phyloP scores from a whole-genome alignment of 352 stramenopile species.

The Phytophthora fragariae region DNA sequence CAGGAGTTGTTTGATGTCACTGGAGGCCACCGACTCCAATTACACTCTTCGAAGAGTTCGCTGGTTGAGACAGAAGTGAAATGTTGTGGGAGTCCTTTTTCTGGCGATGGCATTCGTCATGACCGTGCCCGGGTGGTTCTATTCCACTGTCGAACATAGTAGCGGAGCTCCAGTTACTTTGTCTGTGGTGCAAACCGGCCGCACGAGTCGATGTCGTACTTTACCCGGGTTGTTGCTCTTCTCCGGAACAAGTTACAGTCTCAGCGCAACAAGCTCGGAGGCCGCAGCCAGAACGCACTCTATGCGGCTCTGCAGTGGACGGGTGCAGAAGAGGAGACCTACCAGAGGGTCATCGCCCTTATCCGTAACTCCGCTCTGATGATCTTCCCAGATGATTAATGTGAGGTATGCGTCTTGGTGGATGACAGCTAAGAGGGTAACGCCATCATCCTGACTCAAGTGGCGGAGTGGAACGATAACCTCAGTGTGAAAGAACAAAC shows the following conservation, averaged over 20 bases:
- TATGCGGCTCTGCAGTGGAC: background rate
- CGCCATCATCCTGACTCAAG: background rate
- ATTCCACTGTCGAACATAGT: background rate
- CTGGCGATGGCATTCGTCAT: constrained; percentile 21
- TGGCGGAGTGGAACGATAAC: background rate
- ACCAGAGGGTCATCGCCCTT: constrained; percentile 1
- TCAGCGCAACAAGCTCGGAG: background rate
- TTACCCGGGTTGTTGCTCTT: background rate
- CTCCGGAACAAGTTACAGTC: constrained; percentile 1
- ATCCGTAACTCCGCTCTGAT: background rate
- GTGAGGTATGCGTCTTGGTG: background rate
- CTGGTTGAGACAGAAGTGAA: constrained; percentile 22
- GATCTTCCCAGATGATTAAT: background rate
- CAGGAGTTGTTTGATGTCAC: constrained; percentile 31
- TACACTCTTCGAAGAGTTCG: constrained; percentile 21
- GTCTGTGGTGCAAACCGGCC: constrained; percentile 3
- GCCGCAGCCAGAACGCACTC: background rate
- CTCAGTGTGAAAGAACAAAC: constrained; percentile 9
- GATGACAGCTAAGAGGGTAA: background rate
- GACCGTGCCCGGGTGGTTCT: constrained; percentile 15
- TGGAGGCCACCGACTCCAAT: constrained; percentile 19
- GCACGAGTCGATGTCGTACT: constrained; percentile 3
- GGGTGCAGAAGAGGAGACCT: background rate
- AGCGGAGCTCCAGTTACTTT: background rate
- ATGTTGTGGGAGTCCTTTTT: constrained; percentile 39